A percentile compares a stretch with the other conserved stretches of the same genome.
Conservation (phyloP, 495 filamentous ascomycete genomes). For the Penicillium goetzii region DNA sequence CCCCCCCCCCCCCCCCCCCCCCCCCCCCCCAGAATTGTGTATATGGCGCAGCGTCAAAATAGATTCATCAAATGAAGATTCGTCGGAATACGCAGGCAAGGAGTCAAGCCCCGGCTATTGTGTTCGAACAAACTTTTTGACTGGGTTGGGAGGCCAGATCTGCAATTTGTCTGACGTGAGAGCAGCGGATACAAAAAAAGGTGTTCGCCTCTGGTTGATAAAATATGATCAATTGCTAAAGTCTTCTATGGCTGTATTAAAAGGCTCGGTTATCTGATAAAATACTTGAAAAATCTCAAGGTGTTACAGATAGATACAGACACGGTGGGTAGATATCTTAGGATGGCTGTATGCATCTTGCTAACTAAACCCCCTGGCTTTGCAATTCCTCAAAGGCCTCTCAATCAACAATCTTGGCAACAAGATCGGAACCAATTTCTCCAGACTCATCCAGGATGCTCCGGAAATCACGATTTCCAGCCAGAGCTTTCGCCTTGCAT, state of each 20-base stretch:
- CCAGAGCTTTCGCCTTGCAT: neutral
- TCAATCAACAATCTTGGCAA: neutral
- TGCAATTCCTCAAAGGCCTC: neutral
- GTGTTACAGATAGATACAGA: too few species aligned
- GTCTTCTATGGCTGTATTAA: too few species aligned
- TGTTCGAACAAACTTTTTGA: neutral
- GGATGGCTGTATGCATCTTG: too few species aligned
- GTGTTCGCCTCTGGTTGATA: too few species aligned
- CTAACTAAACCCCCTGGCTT: neutral
- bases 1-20: too few species aligned
- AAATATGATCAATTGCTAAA: too few species aligned
- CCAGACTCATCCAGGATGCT: neutral
- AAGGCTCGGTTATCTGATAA: too few species aligned
- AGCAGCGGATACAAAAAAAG: too few species aligned
- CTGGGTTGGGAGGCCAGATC: neutral
- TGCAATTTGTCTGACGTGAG: neutral
- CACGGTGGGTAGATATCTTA: too few species aligned
- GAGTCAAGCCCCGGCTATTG: neutral
- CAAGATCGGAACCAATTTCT: conserved; percentile 2
- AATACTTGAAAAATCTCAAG: too few species aligned
- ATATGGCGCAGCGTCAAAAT: conserved; percentile 5
- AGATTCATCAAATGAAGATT: neutral
- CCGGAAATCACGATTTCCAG: neutral
- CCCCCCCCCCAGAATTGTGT: conserved; percentile 2
- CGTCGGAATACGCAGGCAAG: neutral